Base-by-base conservation (phyloP, 2,329 filamentous ascomycete genomes). In the Decorospora gaudefroyi region DNA sequence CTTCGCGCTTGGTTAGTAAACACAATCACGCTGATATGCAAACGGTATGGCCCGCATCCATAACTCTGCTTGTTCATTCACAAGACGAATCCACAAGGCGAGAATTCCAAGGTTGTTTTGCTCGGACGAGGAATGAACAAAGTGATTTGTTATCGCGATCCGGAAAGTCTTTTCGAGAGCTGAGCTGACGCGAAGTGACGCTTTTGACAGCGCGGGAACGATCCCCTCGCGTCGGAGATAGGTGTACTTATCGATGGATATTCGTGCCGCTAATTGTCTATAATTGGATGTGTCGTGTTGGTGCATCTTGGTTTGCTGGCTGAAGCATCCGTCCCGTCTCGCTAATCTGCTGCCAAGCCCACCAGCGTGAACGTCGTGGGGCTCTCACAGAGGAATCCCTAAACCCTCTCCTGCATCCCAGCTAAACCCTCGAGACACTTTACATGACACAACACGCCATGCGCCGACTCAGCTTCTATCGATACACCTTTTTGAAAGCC, bases 401-500 rank as follows among this genome's bases (percentile, higher is more conserved):
- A 37, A 31, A 18, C 36, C 25, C 27, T 29, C 12, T 26, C 28
- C 16, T 7, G 19, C n/a, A 6, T 13, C 15, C 10, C 7, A 15
- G 33, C 21, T 42, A 37, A 38, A 22, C 16, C 25, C 31, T 27
- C 42, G 17, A 27, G 12, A n/a, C n/a, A n/a, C n/a, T n/a, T n/a
- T 18, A 16, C 16, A 25, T 11, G 34, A n/a, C 36, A 33, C 38
- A 26, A 34, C 23, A 48, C 28, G 42, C 37, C 42, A 19, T 35
- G 21, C 12, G 32, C 25, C 27, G 29, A 46, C 26, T 36, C 28
- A 42, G 31, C 28, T 37, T 43, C 56, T 56, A 57, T 59, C 46
- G 51, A 55, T 56, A 56, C 50, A 50, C 40, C 17, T 42, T 43
- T 53, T 47, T 30, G 49, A 37, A 42, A 40, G 19, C 13, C 42